Conservation (phyloP, 331 rosid genomes). For the Erythrophleum ivorense region DNA sequence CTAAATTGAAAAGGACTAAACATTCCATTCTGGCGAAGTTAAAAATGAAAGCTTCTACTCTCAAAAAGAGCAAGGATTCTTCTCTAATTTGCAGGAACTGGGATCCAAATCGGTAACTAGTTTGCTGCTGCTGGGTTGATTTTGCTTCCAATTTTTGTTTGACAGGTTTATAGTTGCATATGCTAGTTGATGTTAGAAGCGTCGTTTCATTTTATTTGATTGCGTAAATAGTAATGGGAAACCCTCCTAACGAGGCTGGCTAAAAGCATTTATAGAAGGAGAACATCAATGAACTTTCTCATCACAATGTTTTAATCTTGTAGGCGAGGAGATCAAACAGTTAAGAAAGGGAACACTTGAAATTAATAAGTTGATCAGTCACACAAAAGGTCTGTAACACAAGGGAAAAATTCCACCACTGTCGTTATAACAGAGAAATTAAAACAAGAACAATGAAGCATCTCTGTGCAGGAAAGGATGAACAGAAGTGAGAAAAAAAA, state of each 20-base stretch:
- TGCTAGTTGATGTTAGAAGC: neutral
- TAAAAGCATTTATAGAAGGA: neutral
- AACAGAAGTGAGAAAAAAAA: neutral
- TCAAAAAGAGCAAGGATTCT: too few relatives aligned
- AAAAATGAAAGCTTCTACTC: neutral
- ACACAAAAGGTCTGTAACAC: neutral
- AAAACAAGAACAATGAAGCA: neutral
- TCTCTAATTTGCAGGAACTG: too few relatives aligned
- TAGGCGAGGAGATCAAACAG: neutral
- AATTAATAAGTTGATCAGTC: neutral
- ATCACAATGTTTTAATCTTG: neutral
- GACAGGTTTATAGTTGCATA: neutral
- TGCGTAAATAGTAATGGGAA: neutral
- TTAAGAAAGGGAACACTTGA: neutral
- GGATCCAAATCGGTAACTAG: neutral
- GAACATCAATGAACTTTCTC: neutral
- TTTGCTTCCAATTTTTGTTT: neutral
- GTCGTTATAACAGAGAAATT: neutral
- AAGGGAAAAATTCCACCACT: neutral
- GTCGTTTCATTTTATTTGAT: neutral
- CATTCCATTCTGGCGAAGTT: neutral
- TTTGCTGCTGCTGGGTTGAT: neutral
- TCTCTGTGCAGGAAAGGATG: constrained; percentile 1
- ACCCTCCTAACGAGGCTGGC: neutral
- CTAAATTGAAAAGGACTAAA: neutral